Evolutionary conservation across 345 rosid genomes (phyloP), one percentile per base, ranked within the genome.

Genomic region (Salix suchowensis): DNA sequence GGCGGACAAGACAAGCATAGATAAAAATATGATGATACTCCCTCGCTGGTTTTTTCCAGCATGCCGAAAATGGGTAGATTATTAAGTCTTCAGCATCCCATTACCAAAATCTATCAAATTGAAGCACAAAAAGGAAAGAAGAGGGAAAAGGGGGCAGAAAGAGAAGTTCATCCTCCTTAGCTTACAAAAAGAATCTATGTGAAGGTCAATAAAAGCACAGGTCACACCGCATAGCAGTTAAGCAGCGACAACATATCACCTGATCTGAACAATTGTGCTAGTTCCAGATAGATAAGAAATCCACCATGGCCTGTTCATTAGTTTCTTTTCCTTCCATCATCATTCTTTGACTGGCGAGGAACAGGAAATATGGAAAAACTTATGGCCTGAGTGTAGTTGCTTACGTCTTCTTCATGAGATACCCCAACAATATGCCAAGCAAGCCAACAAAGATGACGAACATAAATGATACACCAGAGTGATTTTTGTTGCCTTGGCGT

Each of bases 351-450:
- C 69, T 74, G 80, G 68, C 32, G 82, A 78, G 52, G 52, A 75
- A 74, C 34, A 68, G 71, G 50, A 75, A 80, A 24, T 23, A 34
- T 40, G 74, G 61, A 55, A 75, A 62, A 75, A 80, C 79, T 54
- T 70, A 58, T 21, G 39, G 70, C 70, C 61, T 58, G 40, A 58
- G 61, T 44, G 9, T n/a, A 19, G 15, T 30, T 26, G 76, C 42
- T 84, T 80, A 89, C 11, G 90, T 78, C 83, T 77, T 88, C 89
- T 89, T 91, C 89, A 88, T 74, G 72, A 89, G 58, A 62, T 88
- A 91, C 34, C 96, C 96, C 85, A 89, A 67, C 46, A 91, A 36
- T 75, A 91, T 68, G 80, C 96, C 91, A 0, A 91, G 86, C 82
- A 91, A 68, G 62, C 91, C 93, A 54, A 89, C 79, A 24, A 89